Conservation (phyloP, 2,329 filamentous ascomycete species). For the Tolypocladium sp. region DNA sequence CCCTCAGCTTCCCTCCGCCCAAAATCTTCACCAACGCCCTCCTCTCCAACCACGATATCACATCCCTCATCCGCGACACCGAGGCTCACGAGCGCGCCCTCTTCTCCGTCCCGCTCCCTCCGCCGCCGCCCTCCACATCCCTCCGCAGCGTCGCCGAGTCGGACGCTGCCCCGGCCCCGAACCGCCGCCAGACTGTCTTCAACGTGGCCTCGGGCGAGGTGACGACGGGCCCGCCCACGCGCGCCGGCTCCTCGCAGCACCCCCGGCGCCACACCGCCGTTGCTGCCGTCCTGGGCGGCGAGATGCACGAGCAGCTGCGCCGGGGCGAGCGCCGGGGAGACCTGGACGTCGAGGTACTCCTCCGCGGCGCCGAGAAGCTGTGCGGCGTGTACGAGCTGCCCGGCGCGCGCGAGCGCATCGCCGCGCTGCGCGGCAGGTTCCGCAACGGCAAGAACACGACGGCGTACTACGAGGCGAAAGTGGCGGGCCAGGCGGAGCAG, state of each 20-base stretch:
- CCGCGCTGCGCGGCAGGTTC: constrained; percentile 61
- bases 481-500: constrained; percentile 66
- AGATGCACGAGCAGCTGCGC: constrained; percentile 75
- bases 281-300: constrained; percentile 76
- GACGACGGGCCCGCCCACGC: constrained; percentile 39
- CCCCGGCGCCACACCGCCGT: constrained; percentile 73
- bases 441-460: constrained; percentile 64
- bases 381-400: constrained; percentile 79
- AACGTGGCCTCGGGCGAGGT: constrained; percentile 56
- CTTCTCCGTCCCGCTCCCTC: constrained; percentile 78
- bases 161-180: constrained; percentile 17
- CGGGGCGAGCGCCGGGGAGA: constrained; percentile 50
- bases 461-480: constrained; percentile 69
- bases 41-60: constrained; percentile 83
- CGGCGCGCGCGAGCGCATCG: constrained; percentile 70
- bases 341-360: constrained; percentile 75
- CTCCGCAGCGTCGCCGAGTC: constrained; percentile 22
- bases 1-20: constrained; percentile 69
- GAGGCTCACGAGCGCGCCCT: constrained; percentile 90
- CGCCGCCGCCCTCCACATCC: constrained; percentile 39
- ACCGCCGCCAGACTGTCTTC: constrained; percentile 55
- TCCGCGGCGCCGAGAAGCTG: constrained; percentile 82
- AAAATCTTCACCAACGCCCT: constrained; percentile 94
- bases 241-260: constrained; percentile 32
- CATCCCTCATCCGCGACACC: constrained; percentile 86